Conservation (phyloP, 2,329 filamentous ascomycete genomes). For the Cercospora janseana region DNA sequence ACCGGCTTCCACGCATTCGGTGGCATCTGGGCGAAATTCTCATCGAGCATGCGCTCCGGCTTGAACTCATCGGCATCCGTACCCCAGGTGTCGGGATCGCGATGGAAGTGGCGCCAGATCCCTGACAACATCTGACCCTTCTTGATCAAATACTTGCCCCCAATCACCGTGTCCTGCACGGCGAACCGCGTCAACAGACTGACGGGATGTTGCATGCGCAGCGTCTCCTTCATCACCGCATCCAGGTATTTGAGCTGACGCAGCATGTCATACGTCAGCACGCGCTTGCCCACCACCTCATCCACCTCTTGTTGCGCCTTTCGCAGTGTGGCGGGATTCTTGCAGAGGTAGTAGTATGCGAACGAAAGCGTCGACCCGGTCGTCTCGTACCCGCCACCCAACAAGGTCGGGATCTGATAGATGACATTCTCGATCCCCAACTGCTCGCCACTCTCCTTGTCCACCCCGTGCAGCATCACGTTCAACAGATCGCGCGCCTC, state of each 20-base stretch:
- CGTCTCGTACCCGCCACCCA: constrained; percentile 68
- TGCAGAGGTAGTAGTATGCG: constrained; percentile 62
- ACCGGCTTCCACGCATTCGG: constrained; percentile 48
- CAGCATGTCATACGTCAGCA: constrained; percentile 61
- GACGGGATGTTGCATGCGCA: constrained; percentile 57
- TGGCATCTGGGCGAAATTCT: constrained; percentile 56
- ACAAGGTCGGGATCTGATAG: no score
- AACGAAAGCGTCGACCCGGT: constrained; percentile 67
- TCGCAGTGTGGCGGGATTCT: constrained; percentile 58
- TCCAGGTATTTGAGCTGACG: constrained; percentile 64
- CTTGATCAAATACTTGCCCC: constrained; percentile 60
- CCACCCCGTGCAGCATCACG: constrained; percentile 66
- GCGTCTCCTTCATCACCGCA: constrained; percentile 64
- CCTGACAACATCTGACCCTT: constrained; percentile 52
- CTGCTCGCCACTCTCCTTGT: constrained; percentile 65
- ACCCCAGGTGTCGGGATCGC: constrained; percentile 64
- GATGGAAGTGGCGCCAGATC: constrained; percentile 56
- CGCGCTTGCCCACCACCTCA: constrained; percentile 57
- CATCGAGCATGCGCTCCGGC: constrained; percentile 71
- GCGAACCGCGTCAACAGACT: constrained; percentile 57
- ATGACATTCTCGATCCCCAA: constrained; percentile 65
- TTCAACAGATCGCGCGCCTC: constrained; percentile 66
- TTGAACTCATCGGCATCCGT: constrained; percentile 64
- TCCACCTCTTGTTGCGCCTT: constrained; percentile 69
- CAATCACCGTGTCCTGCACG: constrained; percentile 50